These are phyloP conservation scores for Sporisorium iseilematis-ciliati DNA, from an alignment of 1,284 basidiomycete genomes.

Conservation along the genomic window DNA sequence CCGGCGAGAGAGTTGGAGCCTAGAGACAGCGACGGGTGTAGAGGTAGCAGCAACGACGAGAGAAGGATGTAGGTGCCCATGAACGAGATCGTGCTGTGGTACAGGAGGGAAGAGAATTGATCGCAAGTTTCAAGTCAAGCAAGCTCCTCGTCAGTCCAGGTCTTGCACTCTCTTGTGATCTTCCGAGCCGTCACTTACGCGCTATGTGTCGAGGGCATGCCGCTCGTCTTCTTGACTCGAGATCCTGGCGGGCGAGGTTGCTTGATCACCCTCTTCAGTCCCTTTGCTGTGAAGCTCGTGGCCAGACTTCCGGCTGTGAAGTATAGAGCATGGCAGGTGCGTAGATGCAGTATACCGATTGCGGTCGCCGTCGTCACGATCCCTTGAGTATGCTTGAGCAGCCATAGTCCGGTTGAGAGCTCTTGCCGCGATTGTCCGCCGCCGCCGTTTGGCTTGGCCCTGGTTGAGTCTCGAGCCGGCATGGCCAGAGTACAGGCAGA, in stretches of 20 bases:
- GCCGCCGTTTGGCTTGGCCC: background rate
- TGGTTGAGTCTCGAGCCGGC: slow-evolving; percentile 4
- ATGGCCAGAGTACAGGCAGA: slow-evolving; percentile 6
- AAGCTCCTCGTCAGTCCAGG: background rate
- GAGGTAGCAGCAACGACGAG: slow-evolving; percentile 36
- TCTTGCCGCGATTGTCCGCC: slow-evolving; percentile 1
- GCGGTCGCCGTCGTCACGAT: slow-evolving; percentile 54
- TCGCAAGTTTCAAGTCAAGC: too few relatives aligned
- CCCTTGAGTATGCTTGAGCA: slow-evolving; percentile 52
- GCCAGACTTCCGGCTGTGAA: slow-evolving; percentile 42
- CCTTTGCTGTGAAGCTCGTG: slow-evolving; percentile 54
- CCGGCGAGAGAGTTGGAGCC: background rate
- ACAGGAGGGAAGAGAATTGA: background rate
- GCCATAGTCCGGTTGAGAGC: slow-evolving; percentile 47
- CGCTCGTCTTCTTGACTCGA: slow-evolving; percentile 50
- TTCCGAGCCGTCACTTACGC: slow-evolving; percentile 26
- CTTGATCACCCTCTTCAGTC: slow-evolving; percentile 55
- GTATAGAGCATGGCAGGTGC: slow-evolving; percentile 45
- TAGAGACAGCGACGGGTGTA: slow-evolving; percentile 36
- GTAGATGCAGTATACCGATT: slow-evolving; percentile 49
- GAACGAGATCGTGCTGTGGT: slow-evolving; percentile 49
- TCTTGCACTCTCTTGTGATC: too few relatives aligned
- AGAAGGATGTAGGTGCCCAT: slow-evolving; percentile 54
- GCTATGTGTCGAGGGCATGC: slow-evolving; percentile 58
- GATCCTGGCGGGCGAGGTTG: slow-evolving; percentile 53